Evolutionary conservation across 1,284 basidiomycete genomes (phyloP).

Genomic region (Sanghuangporus weigelae): DNA sequence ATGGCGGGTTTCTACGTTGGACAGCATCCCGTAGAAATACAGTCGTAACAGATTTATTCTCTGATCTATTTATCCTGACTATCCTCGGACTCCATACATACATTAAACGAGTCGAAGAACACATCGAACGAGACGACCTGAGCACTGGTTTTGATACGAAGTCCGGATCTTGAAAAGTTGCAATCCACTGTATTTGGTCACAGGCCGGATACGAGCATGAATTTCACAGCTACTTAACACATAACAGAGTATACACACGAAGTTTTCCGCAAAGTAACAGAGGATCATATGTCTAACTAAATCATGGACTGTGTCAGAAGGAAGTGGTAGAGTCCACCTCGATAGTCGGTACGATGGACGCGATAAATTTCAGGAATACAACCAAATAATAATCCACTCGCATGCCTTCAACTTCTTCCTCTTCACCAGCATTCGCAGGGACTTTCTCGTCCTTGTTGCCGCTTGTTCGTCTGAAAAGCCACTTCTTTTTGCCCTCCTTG

Average conservation of each 20-base stretch:
- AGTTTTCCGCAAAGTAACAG: not conserved
- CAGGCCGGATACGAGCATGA: not conserved
- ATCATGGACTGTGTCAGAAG: slow-evolving; percentile 42
- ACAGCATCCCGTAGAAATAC: not conserved
- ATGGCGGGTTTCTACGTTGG: not conserved
- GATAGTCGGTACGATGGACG: slow-evolving; percentile 90
- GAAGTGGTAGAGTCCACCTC: slow-evolving; percentile 90
- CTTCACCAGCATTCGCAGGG: slow-evolving; percentile 38
- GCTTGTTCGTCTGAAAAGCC: slow-evolving; percentile 75
- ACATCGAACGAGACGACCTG: no score
- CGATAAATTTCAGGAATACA: slow-evolving; percentile 97
- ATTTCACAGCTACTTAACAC: slow-evolving; percentile 10
- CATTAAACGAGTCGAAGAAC: no score
- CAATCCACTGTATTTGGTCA: no score
- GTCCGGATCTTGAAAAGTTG: not conserved
- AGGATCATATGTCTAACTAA: not conserved
- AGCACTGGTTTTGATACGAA: no score
- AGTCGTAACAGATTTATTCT: not conserved
- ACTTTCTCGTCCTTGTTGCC: slow-evolving; percentile 52
- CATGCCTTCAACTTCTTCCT: slow-evolving; percentile 79
- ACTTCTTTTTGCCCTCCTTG: slow-evolving; percentile 78
- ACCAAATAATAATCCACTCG: slow-evolving; percentile 94
- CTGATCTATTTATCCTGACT: not conserved
- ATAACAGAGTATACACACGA: slow-evolving; percentile 3
- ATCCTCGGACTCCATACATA: no score